These are phyloP conservation scores for Boletus edulis DNA, from an alignment of 768 basidiomycete genomes.

Conservation along the genomic window DNA sequence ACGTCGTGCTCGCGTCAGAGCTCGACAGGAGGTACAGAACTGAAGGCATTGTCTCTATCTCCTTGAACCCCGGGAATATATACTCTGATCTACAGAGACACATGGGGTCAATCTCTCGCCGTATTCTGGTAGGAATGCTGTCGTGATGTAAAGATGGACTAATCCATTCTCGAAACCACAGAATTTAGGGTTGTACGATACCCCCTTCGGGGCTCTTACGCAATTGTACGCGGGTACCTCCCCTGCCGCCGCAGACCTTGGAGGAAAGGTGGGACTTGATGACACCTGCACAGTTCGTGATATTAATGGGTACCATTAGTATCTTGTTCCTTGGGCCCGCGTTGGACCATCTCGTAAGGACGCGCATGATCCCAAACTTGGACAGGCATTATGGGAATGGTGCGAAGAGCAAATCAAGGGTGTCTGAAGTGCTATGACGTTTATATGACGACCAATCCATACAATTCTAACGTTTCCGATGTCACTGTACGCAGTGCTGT, in stretches of 20 bases:
- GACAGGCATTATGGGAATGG: too few species aligned
- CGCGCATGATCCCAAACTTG: too few species aligned
- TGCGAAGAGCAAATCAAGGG: too few species aligned
- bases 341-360: too few species aligned
- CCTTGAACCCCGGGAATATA: conserved; percentile 46
- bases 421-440: too few species aligned
- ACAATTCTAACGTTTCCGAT: too few species aligned
- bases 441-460: too few species aligned
- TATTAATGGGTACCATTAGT: too few species aligned
- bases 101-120: conserved; percentile 1
- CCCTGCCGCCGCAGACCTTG: conserved; percentile 34
- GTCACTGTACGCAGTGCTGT: too few species aligned
- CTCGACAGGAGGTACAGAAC: conserved; percentile 46
- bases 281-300: too few species aligned
- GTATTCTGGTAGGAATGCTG: conserved; percentile 3
- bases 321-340: too few species aligned
- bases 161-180: conserved; percentile 21
- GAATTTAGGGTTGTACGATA: conserved; percentile 16
- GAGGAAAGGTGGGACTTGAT: conserved; percentile 39
- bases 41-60: conserved; percentile 43
- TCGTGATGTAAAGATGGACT: background rate
- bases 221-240: conserved; percentile 44
- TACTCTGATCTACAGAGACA: conserved; percentile 32
- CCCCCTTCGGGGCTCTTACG: conserved; percentile 39
- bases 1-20: conserved; percentile 44